A percentile compares a stretch with the other conserved stretches of the same genome.
These are phyloP conservation scores for Kuraishia cidri DNA, from an alignment of 805 yeast species.

Conservation along the genomic window DNA sequence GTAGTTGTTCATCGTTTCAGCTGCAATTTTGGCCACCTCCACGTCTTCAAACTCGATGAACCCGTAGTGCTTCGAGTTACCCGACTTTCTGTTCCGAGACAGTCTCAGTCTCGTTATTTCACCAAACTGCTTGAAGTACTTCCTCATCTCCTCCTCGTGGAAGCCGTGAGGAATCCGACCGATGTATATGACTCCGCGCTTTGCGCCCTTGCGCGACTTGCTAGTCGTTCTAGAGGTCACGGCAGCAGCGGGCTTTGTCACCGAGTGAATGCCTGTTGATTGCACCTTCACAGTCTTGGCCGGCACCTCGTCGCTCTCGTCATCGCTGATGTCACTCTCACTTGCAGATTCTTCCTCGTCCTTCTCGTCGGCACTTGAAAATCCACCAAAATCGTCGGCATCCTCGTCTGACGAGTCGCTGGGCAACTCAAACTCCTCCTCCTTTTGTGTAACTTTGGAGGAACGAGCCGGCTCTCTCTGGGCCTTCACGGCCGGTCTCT, in stretches of 20 bases:
- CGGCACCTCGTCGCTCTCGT: too few relatives aligned
- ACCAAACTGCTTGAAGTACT: slow-evolving; percentile 90
- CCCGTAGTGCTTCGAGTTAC: slow-evolving; percentile 86
- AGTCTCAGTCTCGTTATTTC: slow-evolving; percentile 67
- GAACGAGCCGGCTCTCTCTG: not conserved
- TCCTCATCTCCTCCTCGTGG: slow-evolving; percentile 69
- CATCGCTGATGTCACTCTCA: not conserved
- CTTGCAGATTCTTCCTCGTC: too few relatives aligned
- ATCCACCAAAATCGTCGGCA: slow-evolving; percentile 6
- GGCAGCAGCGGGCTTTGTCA: slow-evolving; percentile 13
- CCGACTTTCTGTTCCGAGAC: slow-evolving; percentile 85
- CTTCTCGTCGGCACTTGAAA: slow-evolving; percentile 2
- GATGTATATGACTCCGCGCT: slow-evolving; percentile 70
- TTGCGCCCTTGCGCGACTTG: slow-evolving; percentile 15
- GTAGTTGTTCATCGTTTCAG: slow-evolving; percentile 94
- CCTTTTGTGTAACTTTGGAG: not conserved
- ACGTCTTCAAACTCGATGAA: slow-evolving; percentile 71
- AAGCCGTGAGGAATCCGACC: slow-evolving; percentile 93
- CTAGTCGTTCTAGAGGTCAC: slow-evolving; percentile 11
- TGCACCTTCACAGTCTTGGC: too few relatives aligned
- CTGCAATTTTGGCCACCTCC: slow-evolving; percentile 81
- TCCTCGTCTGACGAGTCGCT: slow-evolving; percentile 4
- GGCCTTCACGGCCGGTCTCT: not conserved
- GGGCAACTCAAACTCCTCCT: slow-evolving; percentile 4
- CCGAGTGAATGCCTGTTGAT: slow-evolving; percentile 1